These are phyloP conservation scores for Aspergillus hancockii DNA, from an alignment of 495 filamentous ascomycete genomes.

Conservation along the genomic window DNA sequence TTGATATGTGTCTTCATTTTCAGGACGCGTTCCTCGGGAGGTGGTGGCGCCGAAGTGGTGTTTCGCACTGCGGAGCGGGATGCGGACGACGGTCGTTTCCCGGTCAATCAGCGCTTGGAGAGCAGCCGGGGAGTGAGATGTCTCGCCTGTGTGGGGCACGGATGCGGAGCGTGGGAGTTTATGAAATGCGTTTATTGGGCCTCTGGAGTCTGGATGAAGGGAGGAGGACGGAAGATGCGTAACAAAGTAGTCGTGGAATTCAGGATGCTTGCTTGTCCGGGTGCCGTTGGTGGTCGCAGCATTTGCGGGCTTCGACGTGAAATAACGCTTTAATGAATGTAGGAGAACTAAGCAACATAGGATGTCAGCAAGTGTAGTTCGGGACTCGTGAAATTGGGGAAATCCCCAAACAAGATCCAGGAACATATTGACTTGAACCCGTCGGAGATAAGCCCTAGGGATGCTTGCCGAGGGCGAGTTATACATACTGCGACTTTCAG, in stretches of 20 bases:
- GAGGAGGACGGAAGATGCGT: constrained; percentile 93
- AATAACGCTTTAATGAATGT: constrained; percentile 15
- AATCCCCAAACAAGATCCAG: not conserved
- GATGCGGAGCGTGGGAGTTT: constrained; percentile 83
- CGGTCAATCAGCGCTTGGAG: constrained; percentile 60
- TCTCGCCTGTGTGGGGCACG: constrained; percentile 69
- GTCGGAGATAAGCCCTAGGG: constrained; percentile 25
- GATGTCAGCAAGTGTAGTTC: not conserved
- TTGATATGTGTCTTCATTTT: constrained; percentile 95
- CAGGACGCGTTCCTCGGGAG: constrained; percentile 76
- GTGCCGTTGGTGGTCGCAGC: constrained; percentile 16
- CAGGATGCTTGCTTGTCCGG: constrained; percentile 42
- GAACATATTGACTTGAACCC: not conserved
- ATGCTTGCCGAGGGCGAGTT: not conserved
- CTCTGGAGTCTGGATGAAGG: constrained; percentile 81
- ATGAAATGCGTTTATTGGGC: constrained; percentile 58
- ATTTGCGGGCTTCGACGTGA: constrained; percentile 25
- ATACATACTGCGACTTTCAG: constrained; percentile 39
- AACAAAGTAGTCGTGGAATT: constrained; percentile 95
- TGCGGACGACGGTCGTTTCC: constrained; percentile 96
- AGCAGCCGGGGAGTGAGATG: constrained; percentile 55
- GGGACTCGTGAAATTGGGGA: not conserved
- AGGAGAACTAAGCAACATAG: constrained; percentile 11
- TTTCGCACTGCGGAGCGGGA: constrained; percentile 88
- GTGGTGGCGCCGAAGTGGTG: constrained; percentile 87